Conservation (phyloP, 2,329 filamentous ascomycete genomes). For the Epichloe brachyelytri region DNA sequence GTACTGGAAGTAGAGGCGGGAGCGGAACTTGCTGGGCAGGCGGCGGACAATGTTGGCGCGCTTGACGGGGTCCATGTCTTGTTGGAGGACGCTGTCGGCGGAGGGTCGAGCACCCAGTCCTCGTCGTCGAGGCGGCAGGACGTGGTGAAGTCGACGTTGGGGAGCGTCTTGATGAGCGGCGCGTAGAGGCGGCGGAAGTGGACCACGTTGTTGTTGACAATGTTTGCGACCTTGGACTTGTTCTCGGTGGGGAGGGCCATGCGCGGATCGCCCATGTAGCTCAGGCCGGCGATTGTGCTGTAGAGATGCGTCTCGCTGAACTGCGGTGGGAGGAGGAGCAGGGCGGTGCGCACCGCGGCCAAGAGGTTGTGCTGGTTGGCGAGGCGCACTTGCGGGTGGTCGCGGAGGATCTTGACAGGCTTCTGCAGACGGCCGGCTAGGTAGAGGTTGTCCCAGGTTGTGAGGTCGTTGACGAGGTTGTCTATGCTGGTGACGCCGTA, state of each 20-base stretch:
- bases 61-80: constrained; percentile 87
- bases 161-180: constrained; percentile 77
- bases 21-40: constrained; percentile 73
- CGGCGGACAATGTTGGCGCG: constrained; percentile 94
- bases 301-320: constrained; percentile 88
- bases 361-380: constrained; percentile 94
- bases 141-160: constrained; percentile 70
- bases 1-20: constrained; percentile 88
- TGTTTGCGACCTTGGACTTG: constrained; percentile 84
- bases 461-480: constrained; percentile 75
- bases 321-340: constrained; percentile 68
- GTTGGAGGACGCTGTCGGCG: constrained; percentile 55
- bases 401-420: constrained; percentile 91
- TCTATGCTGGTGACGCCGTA: constrained; percentile 94
- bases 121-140: constrained; percentile 27
- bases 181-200: constrained; percentile 89
- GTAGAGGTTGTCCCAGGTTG: constrained; percentile 87
- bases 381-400: constrained; percentile 81
- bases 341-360: constrained; percentile 77
- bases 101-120: constrained; percentile 28
- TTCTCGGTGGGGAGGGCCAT: constrained; percentile 88
- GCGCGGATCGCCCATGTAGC: constrained; percentile 90
- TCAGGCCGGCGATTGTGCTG: constrained; percentile 80
- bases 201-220: constrained; percentile 79
- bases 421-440: constrained; percentile 94